These are phyloP conservation scores for Backusella mclennaniae DNA, from an alignment of 192 early-diverging fungal genomes.

Conservation along the genomic window DNA sequence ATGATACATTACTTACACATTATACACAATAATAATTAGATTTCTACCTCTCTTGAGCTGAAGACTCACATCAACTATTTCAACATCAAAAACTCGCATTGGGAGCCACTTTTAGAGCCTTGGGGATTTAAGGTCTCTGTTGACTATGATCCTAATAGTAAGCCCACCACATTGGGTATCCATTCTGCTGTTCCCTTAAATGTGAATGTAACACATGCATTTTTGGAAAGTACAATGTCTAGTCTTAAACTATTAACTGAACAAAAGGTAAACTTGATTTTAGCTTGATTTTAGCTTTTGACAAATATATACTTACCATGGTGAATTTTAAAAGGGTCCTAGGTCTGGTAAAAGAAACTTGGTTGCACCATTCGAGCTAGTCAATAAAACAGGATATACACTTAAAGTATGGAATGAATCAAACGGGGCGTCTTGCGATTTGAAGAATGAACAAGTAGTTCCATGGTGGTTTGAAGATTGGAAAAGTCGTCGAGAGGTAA, in stretches of 20 bases:
- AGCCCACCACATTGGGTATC: conserved; percentile 49
- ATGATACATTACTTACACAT: not conserved
- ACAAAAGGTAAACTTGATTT: conserved; percentile 14
- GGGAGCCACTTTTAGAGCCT: conserved; percentile 89
- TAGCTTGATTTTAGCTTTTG: not conserved
- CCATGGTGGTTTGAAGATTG: conserved; percentile 85
- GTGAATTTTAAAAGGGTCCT: conserved; percentile 3
- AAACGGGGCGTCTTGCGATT: conserved; percentile 39
- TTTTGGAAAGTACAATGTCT: conserved; percentile 48
- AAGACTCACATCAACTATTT: conserved; percentile 71
- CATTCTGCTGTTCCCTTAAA: conserved; percentile 60
- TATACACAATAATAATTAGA: conserved; percentile 13
- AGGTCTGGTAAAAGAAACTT: conserved; percentile 27
- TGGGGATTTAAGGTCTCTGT: conserved; percentile 58
- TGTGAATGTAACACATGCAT: conserved; percentile 70
- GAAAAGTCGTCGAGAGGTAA: conserved; percentile 71
- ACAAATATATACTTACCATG: not conserved
- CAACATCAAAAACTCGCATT: conserved; percentile 86
- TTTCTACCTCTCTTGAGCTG: conserved; percentile 58
- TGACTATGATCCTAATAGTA: conserved; percentile 16
- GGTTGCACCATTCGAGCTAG: conserved; percentile 64
- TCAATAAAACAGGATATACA: conserved; percentile 78
- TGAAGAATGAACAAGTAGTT: conserved; percentile 56
- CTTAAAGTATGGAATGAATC: conserved; percentile 74
- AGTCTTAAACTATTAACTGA: conserved; percentile 42